Percentiles rank a stretch among this genome's conserved stretches.
These are phyloP conservation scores for Xylariaceae sp. DNA, from an alignment of 2,329 filamentous ascomycete species.

Conservation along the genomic window DNA sequence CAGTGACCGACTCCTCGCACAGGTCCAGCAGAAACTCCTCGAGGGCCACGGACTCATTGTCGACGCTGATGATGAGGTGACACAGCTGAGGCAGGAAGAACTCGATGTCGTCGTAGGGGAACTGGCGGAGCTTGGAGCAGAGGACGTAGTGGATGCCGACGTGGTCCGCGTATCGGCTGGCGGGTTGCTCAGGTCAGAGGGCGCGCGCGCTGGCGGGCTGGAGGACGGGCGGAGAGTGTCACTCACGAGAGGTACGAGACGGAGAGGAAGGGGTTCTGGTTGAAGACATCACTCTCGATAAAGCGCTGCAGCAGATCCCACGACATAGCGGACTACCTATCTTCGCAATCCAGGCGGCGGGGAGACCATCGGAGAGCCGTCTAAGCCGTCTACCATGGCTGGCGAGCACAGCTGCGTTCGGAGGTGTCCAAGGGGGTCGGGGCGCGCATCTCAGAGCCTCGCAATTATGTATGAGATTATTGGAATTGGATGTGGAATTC, in stretches of 20 bases:
- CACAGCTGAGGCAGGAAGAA: slow-evolving; percentile 87
- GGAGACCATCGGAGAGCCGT: slow-evolving; percentile 14
- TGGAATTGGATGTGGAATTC: slow-evolving; percentile 6
- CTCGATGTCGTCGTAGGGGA: slow-evolving; percentile 85
- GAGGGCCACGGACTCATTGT: slow-evolving; percentile 86
- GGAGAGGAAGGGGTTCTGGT: slow-evolving; percentile 80
- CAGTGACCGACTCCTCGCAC: slow-evolving; percentile 81
- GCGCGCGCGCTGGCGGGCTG: slow-evolving; percentile 2
- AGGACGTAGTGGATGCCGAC: slow-evolving; percentile 85
- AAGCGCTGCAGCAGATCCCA: slow-evolving; percentile 86
- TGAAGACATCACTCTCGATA: slow-evolving; percentile 91
- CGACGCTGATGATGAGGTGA: slow-evolving; percentile 78
- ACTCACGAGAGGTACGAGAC: slow-evolving; percentile 82
- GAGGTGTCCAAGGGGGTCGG: slow-evolving; percentile 3
- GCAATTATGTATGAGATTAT: too few species aligned
- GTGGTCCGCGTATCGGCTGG: slow-evolving; percentile 79
- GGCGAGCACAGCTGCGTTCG: slow-evolving; percentile 12
- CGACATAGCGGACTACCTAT: slow-evolving; percentile 53
- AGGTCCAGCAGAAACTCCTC: slow-evolving; percentile 82
- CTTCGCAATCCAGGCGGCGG: slow-evolving; percentile 19
- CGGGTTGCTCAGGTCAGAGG: slow-evolving; percentile 2
- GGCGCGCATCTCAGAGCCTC: slow-evolving; percentile 7
- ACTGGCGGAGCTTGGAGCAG: slow-evolving; percentile 81
- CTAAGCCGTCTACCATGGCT: slow-evolving; percentile 23
- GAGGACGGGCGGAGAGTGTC: too few species aligned